These are phyloP conservation scores for Sugiyamaella paludigena DNA, from an alignment of 1,139 yeast species.

Conservation along the genomic window DNA sequence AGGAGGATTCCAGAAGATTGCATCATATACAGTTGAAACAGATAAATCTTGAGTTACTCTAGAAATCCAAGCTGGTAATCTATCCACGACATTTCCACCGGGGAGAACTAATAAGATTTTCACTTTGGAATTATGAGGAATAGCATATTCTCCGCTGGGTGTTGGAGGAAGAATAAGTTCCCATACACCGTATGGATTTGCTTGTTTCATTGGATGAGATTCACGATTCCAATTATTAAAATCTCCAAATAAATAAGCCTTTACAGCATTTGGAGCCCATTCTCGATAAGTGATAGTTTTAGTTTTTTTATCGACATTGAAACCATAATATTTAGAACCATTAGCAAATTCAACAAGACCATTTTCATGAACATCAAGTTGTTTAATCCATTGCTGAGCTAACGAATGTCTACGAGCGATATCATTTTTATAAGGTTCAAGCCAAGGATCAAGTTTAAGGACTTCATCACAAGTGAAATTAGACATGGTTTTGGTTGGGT, in stretches of 20 bases:
- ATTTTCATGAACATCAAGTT: conserved; percentile 46
- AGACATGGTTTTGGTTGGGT: no score
- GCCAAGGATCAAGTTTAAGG: conserved; percentile 78
- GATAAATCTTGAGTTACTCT: conserved; percentile 69
- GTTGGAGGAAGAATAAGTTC: conserved; percentile 50
- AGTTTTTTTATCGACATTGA: conserved; percentile 56
- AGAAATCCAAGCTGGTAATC: conserved; percentile 86
- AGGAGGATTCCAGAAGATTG: conserved; percentile 88
- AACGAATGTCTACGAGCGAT: conserved; percentile 52
- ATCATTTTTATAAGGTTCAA: conserved; percentile 71
- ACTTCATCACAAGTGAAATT: conserved; percentile 15
- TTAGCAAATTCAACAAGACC: conserved; percentile 52
- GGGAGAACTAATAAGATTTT: conserved; percentile 67
- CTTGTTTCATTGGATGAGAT: conserved; percentile 52
- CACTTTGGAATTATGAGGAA: conserved; percentile 77
- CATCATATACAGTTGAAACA: conserved; percentile 66
- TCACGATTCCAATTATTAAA: conserved; percentile 78
- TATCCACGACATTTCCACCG: conserved; percentile 67
- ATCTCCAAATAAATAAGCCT: conserved; percentile 80
- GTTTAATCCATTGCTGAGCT: conserved; percentile 58
- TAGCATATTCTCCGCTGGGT: conserved; percentile 55
- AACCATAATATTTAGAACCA: conserved; percentile 70
- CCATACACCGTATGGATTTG: conserved; percentile 70
- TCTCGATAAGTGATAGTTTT: conserved; percentile 65
- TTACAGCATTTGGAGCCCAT: conserved; percentile 85